Base-by-base conservation (phyloP, 768 basidiomycete genomes). In the Lyophyllum decastes region DNA sequence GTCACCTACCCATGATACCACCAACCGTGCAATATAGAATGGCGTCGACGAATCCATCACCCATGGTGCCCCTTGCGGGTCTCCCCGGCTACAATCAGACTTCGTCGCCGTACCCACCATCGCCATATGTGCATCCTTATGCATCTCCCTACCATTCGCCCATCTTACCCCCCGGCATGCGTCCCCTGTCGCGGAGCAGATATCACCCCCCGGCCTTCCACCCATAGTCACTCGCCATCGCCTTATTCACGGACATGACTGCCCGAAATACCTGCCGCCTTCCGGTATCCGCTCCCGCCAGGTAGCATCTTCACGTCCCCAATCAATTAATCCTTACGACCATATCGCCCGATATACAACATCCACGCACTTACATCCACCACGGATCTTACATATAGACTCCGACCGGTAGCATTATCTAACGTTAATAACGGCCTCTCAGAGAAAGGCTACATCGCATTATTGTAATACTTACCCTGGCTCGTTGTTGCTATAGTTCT, bases 91-190 rank as follows among this genome's bases (percentile, higher is more conserved):
- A 57, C 34, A 38, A 55, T 16, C 43, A 55, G 24, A 59, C 52
- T 48, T 46, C 52, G 33, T 22, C 49, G 19, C 43, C 41, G 49
- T 38, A 54, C 25, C 56, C 57, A 12, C 44, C 24, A 24, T 65
- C 62, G 33, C 62, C 61, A 30, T 64, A 62, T 53, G 49, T 50
- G n/a, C 54, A 55, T 26, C 17, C 51, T 11, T 66, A 64, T 48
- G 12, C 25, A 17, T 62, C 61, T 3, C 56, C 61, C 9, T 60
- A 59, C n/a, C 59, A 55, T 19, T 53, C 61, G 10, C 61, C 65
- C 56, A 48, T 46, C 41, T 57, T 55, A 30, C 59, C 60, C 5
- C 59, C 60, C 5, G 19, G 27, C 16, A 54, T 61, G 22, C 58
- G 43, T 22, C 41, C 61, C 8, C 21, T 55, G 35, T 57, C 64